A percentile compares a stretch with the other conserved stretches of the same genome.
Conservation (phyloP, 805 yeast genomes). For the Nakazawaea anatomiae region DNA sequence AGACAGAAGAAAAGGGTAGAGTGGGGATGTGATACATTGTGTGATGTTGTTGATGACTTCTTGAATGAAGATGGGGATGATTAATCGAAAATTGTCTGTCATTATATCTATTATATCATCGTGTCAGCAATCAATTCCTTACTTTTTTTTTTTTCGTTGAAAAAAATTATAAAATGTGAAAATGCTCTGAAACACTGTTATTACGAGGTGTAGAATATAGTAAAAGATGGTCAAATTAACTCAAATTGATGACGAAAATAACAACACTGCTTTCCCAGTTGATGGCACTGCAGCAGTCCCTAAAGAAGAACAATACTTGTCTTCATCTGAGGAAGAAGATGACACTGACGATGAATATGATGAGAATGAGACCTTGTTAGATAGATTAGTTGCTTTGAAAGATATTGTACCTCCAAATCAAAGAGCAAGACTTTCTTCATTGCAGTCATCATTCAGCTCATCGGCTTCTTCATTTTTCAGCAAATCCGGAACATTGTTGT, state of each 20-base stretch:
- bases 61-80: constrained; percentile 13
- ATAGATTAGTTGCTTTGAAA: constrained; percentile 85
- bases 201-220: too few species aligned
- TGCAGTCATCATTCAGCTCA: constrained; percentile 28
- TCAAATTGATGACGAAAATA: constrained; percentile 55
- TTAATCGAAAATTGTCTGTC: background rate
- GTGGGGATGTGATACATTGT: constrained; percentile 60
- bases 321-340: constrained; percentile 38
- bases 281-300: constrained; percentile 22
- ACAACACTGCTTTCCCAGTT: constrained; percentile 14
- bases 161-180: background rate
- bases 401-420: constrained; percentile 88
- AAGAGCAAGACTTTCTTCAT: constrained; percentile 38
- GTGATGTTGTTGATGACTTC: constrained; percentile 47
- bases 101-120: background rate
- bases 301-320: constrained; percentile 30
- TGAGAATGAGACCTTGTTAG: constrained; percentile 77
- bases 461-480: constrained; percentile 41
- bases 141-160: constrained; percentile 1
- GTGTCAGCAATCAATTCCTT: background rate
- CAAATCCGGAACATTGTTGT: constrained; percentile 70
- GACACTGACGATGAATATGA: constrained; percentile 73
- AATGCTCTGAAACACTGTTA: too few species aligned
- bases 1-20: constrained; percentile 50
- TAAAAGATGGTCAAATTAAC: constrained; percentile 67